phyloP scores from a whole-genome alignment of 1,139 yeast genomes.

The Hyphopichia wangnamkhiaoensis region DNA sequence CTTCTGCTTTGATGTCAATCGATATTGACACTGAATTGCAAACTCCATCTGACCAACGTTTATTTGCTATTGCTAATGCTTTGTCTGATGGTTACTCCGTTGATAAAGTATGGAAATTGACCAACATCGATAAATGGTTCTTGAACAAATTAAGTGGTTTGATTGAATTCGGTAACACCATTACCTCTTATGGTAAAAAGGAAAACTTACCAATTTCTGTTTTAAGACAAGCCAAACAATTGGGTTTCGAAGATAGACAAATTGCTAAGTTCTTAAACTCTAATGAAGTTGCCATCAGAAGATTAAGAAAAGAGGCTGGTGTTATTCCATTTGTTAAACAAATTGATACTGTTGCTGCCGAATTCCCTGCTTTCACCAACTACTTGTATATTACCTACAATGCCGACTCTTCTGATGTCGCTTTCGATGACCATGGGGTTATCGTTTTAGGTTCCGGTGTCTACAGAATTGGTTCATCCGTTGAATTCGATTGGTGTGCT shows the following conservation, averaged over 20 bases:
- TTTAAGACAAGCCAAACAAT: slow-evolving; percentile 84
- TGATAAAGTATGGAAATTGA: slow-evolving; percentile 87
- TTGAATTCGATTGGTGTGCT: slow-evolving; percentile 99
- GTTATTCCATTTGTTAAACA: slow-evolving; percentile 92
- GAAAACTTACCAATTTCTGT: slow-evolving; percentile 61
- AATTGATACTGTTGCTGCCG: slow-evolving; percentile 97
- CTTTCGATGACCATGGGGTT: slow-evolving; percentile 86
- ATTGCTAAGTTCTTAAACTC: slow-evolving; percentile 74
- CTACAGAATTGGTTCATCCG: slow-evolving; percentile 97
- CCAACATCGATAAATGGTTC: slow-evolving; percentile 97
- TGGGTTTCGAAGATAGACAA: slow-evolving; percentile 95
- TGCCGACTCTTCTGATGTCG: slow-evolving; percentile 82
- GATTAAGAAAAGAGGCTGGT: slow-evolving; percentile 72
- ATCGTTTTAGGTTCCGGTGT: slow-evolving; percentile 98
- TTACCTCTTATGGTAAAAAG: slow-evolving; percentile 58
- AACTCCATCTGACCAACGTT: slow-evolving; percentile 95
- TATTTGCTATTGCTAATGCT: slow-evolving; percentile 96
- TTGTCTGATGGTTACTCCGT: slow-evolving; percentile 82
- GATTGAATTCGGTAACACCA: slow-evolving; percentile 65
- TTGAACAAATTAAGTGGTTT: slow-evolving; percentile 78
- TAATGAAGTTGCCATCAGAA: slow-evolving; percentile 77
- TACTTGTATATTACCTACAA: slow-evolving; percentile 95
- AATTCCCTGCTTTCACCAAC: slow-evolving; percentile 96
- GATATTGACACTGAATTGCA: slow-evolving; percentile 89
- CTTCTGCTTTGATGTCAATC: slow-evolving; percentile 83